Conservation (phyloP, 2,329 filamentous ascomycete species). For the Camptophora hylomeconis region DNA sequence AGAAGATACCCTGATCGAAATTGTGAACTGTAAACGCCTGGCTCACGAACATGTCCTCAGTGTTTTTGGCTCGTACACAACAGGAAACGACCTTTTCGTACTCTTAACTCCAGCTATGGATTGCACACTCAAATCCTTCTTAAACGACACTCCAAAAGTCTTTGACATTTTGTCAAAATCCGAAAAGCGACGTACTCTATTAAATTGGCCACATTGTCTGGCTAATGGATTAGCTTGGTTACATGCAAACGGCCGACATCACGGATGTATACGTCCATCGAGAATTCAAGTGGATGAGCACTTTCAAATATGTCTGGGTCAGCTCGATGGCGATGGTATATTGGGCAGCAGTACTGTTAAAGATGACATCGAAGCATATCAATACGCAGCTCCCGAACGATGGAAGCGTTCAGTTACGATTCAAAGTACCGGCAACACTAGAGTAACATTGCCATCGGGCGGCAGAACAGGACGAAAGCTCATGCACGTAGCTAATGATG, state of each 20-base stretch:
- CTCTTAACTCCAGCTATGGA: constrained; percentile 30
- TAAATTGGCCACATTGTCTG: constrained; percentile 38
- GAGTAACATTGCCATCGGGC: constrained; percentile 26
- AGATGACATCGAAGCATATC: constrained; percentile 43
- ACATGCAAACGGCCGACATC: constrained; percentile 41
- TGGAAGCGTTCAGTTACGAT: constrained; percentile 28
- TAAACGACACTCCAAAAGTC: constrained; percentile 27
- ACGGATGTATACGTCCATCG: constrained; percentile 45
- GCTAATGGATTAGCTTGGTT: constrained; percentile 43
- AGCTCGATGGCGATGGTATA: constrained; percentile 42
- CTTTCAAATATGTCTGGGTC: constrained; percentile 44
- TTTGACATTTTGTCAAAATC: constrained; percentile 31
- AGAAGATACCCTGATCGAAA: constrained; percentile 27
- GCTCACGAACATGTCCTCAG: constrained; percentile 32
- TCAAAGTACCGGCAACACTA: constrained; percentile 22
- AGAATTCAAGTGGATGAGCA: constrained; percentile 46
- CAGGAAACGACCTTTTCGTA: constrained; percentile 29
- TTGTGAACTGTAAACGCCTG: constrained; percentile 25
- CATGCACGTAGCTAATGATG: constrained; percentile 13
- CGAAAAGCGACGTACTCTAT: constrained; percentile 27
- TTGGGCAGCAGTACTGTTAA: constrained; percentile 40
- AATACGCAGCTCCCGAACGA: constrained; percentile 46
- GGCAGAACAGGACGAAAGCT: constrained; percentile 26
- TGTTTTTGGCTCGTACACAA: constrained; percentile 31
- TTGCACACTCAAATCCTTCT: constrained; percentile 28